phyloP scores from a whole-genome alignment of 2,329 filamentous ascomycete genomes.

The Curvularia sp. region DNA sequence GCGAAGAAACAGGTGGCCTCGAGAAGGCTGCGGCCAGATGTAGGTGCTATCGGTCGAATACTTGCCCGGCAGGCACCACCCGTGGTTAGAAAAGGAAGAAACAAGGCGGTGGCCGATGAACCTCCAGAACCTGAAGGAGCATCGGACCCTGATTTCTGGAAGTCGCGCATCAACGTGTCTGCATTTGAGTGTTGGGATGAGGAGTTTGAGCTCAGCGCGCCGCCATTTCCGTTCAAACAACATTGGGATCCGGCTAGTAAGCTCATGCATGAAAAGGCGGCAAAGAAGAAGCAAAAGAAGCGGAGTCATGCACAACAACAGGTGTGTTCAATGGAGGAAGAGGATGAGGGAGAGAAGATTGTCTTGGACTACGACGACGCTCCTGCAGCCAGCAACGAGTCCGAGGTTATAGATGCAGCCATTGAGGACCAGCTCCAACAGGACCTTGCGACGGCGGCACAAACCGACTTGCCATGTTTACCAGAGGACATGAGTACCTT shows the following conservation, averaged over 20 bases:
- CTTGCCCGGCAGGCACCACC: constrained; percentile 40
- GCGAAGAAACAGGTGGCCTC: constrained; percentile 20
- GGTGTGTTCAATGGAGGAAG: constrained; percentile 53
- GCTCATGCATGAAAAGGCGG: constrained; percentile 62
- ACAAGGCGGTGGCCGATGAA: constrained; percentile 27
- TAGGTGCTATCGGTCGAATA: constrained; percentile 41
- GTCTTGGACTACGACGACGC: constrained; percentile 47
- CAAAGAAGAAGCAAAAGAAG: constrained; percentile 63
- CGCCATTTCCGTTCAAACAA: constrained; percentile 89
- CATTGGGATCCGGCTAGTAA: constrained; percentile 84
- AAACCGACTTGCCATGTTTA: constrained; percentile 68
- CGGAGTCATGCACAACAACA: constrained; percentile 48
- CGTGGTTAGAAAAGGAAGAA: constrained; percentile 30
- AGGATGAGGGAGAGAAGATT: constrained; percentile 37
- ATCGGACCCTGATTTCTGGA: constrained; percentile 71
- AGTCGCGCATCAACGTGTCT: constrained; percentile 72
- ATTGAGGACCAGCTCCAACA: constrained; percentile 45
- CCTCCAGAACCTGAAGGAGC: constrained; percentile 35
- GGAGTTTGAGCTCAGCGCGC: constrained; percentile 67
- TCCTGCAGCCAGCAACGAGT: constrained; percentile 30
- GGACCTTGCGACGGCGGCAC: constrained; percentile 56
- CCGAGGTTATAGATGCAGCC: constrained; percentile 29
- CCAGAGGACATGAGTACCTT: constrained; percentile 65
- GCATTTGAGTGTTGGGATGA: constrained; percentile 84
- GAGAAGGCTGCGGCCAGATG: constrained; percentile 38